Base-by-base conservation (phyloP, 257 asterid species). In the Nicotiana tomentosiformis region DNA sequence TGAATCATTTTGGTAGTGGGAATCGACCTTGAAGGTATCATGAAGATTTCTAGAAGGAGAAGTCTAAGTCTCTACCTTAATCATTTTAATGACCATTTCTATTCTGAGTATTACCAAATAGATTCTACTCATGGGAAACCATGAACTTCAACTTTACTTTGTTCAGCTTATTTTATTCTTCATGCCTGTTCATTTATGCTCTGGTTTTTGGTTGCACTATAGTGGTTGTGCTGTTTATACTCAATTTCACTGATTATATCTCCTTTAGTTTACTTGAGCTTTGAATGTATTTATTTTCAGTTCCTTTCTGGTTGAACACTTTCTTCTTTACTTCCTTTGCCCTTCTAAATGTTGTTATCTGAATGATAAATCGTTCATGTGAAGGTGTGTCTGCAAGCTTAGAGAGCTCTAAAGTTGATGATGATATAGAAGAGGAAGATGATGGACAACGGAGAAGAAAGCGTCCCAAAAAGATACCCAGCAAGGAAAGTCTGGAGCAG, bases 401-500 rank as follows among this genome's bases (percentile, higher is more conserved):
- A 82, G 99, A 94, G 86, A 92, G 82, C 89, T 90, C 92, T 80
- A 93, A 91, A 87, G 76, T 94, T 82, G 98, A 96, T 55, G 99
- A 93, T 77, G 97, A 94, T 43, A 87, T 78, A 46, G 98, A 96
- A 11, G 98, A 94, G 87, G 98, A 93, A 85, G 97, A 93, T 86
- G 98, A 96, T 84, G 98, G 98, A 30, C 98, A 91, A 80, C 89
- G 98, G 88, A 91, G 97, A 87, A 96, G 98, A 88, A 96, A 96
- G 83, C 91, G 99, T 65, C 95, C 98, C 39, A 94, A 90, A 90
- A 95, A 94, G 95, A 90, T 86, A 70, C 97, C 91, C 76, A 87
- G 90, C 94, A 93, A 90, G 91, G 98, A 93, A 83, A 91, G 84
- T 84, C 89, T 89, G 87, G 99, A 96, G 82, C 97, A 94, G 83